Evolutionary conservation across 495 filamentous ascomycete species (phyloP).

Genomic region (Neurospora hispaniola): DNA sequence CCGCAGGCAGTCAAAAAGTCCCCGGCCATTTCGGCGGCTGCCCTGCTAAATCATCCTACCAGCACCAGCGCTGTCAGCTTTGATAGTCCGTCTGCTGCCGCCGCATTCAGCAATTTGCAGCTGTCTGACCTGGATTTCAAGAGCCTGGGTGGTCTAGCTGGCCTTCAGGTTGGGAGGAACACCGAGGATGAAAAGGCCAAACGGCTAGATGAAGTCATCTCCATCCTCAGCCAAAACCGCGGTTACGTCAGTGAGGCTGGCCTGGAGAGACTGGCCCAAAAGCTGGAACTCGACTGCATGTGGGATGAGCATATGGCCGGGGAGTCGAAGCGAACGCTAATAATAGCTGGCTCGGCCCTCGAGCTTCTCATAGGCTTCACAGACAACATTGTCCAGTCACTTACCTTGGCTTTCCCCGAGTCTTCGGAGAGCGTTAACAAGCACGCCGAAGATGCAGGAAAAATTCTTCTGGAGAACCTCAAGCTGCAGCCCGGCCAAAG

Average conservation of each 20-base stretch:
- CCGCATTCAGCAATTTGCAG: slow-evolving; percentile 36
- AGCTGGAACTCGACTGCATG: slow-evolving; percentile 60
- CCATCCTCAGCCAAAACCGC: slow-evolving; percentile 26
- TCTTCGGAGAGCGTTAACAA: slow-evolving; percentile 37
- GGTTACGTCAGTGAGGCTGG: slow-evolving; percentile 68
- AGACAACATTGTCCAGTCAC: slow-evolving; percentile 39
- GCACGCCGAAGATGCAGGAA: slow-evolving; percentile 37
- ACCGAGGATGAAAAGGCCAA: slow-evolving; percentile 50
- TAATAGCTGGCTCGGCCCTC: slow-evolving; percentile 58
- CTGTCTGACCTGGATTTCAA: slow-evolving; percentile 36
- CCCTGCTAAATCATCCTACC: slow-evolving; percentile 25
- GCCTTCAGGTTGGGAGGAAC: slow-evolving; percentile 19
- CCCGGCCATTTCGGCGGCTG: slow-evolving; percentile 29
- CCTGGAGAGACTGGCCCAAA: slow-evolving; percentile 61
- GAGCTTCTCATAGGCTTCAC: slow-evolving; percentile 43
- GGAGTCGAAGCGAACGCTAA: slow-evolving; percentile 44
- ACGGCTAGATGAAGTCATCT: slow-evolving; percentile 44
- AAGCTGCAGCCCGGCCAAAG: slow-evolving; percentile 33
- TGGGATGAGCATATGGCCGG: slow-evolving; percentile 48
- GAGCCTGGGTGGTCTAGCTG: slow-evolving; percentile 18
- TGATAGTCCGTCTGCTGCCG: slow-evolving; percentile 42
- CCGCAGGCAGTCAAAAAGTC: slow-evolving; percentile 48
- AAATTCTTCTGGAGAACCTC: slow-evolving; percentile 46
- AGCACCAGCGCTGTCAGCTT: slow-evolving; percentile 33
- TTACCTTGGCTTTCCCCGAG: slow-evolving; percentile 35